Conservation (phyloP, 2,329 filamentous ascomycete genomes). For the Pseudocercospora fijiensis region DNA sequence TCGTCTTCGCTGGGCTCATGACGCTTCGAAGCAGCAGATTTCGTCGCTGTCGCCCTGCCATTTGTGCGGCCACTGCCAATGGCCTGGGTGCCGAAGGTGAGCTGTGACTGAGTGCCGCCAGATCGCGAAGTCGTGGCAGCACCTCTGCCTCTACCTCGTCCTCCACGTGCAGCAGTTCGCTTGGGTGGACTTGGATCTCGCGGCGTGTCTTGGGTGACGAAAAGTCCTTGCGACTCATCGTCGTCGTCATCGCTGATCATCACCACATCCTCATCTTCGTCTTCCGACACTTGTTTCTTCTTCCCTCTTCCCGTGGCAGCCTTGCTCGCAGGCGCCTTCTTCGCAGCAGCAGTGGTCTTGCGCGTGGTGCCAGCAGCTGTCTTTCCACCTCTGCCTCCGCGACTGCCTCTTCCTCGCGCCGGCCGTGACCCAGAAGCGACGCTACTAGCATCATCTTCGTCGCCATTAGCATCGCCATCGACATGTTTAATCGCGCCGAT, state of each 20-base stretch:
- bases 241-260: conserved; percentile 47
- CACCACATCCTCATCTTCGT: conserved; percentile 45
- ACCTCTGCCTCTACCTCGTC: conserved; percentile 22
- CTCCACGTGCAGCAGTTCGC: conserved; percentile 25
- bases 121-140: conserved; percentile 10
- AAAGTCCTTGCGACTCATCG: conserved; percentile 49
- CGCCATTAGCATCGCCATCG: conserved; percentile 46
- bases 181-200: conserved; percentile 29
- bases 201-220: conserved; percentile 39
- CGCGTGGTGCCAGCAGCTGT: conserved; percentile 46
- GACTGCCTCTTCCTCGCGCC: conserved; percentile 48
- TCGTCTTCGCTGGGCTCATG: conserved; percentile 43
- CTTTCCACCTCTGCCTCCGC: conserved; percentile 43
- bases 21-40: conserved; percentile 28
- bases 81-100: conserved; percentile 27
- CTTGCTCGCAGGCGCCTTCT: conserved; percentile 41
- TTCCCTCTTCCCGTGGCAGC: conserved; percentile 40
- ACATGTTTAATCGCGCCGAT: conserved; percentile 61
- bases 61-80: conserved; percentile 16
- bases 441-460: conserved; percentile 41
- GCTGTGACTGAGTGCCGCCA: conserved; percentile 24
- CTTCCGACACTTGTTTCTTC: conserved; percentile 47
- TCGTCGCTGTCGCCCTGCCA: conserved; percentile 17
- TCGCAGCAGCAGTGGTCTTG: conserved; percentile 40
- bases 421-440: conserved; percentile 20